These are phyloP conservation scores for Jimgerdemannia flammicorona DNA, from an alignment of 192 early-diverging fungal genomes.

Conservation along the genomic window DNA sequence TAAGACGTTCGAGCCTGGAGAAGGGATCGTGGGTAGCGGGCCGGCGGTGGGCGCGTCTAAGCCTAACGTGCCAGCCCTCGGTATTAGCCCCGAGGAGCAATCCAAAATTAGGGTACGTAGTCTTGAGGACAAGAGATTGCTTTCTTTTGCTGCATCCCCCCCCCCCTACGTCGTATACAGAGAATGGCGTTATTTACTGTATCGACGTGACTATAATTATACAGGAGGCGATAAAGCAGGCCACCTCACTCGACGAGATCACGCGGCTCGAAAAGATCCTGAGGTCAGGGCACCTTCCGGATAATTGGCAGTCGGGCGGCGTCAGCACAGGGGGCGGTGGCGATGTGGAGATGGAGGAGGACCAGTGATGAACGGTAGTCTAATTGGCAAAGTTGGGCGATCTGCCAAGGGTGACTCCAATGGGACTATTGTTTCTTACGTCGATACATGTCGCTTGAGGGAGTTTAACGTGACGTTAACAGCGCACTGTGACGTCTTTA, in stretches of 20 bases:
- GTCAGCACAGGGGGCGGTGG: not conserved
- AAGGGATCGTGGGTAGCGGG: constrained; percentile 41
- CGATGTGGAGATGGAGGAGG: constrained; percentile 12
- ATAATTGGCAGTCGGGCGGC: constrained; percentile 7
- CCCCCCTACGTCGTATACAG: not conserved
- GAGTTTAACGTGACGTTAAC: too few relatives aligned
- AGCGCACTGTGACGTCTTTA: too few relatives aligned
- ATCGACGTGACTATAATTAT: too few relatives aligned
- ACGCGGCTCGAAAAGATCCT: constrained; percentile 64
- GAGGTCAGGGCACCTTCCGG: constrained; percentile 50
- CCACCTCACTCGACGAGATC: constrained; percentile 75
- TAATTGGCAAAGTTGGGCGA: too few relatives aligned
- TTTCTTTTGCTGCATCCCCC: not conserved
- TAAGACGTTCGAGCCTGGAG: constrained; percentile 87
- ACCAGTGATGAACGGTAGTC: constrained; percentile 5
- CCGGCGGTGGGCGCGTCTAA: constrained; percentile 32
- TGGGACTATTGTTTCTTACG: too few relatives aligned
- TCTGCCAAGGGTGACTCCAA: too few relatives aligned
- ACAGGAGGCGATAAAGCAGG: constrained; percentile 67
- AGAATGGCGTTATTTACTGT: too few relatives aligned
- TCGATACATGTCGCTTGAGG: too few relatives aligned
- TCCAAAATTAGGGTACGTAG: constrained; percentile 52
- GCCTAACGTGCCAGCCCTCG: constrained; percentile 51
- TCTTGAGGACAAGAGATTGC: not conserved
- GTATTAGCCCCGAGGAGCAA: constrained; percentile 63